Evolutionary conservation across 2,329 filamentous ascomycete genomes (phyloP), one percentile per base, ranked within the genome.

Genomic region (Falciphora oryzae): DNA sequence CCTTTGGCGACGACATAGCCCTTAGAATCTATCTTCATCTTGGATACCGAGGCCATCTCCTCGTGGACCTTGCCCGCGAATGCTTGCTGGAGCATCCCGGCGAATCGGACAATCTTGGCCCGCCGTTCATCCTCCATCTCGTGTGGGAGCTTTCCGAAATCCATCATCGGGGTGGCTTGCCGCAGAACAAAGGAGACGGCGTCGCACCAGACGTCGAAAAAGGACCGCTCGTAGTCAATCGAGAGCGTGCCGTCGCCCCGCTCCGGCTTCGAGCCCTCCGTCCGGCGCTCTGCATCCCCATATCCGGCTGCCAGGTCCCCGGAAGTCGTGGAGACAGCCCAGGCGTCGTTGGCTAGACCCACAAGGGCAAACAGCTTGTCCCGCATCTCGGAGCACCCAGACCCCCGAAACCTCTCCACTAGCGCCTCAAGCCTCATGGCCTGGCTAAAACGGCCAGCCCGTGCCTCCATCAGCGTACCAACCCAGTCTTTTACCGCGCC

Each of bases 191-290:
- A 66, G 16, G 22, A 25, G 14, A 68, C 61, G 8, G 65, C 65
- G 29, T 67, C 64, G 27, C 38, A 32, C 68, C 67, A 69, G 57
- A 69, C 65, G 22, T 66, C 65, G 64, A 68, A 67, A 31, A 67
- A 67, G 11, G 57, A 35, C 16, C 65, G 63, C 14, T 56, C 25
- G 59, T 69, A 69, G 56, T 67, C 63, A 28, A 69, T 61, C 3
- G 2, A 14, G 10, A 68, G 13, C 6, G 5, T 35, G 25, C 66
- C 66, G 3, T 22, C 32, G 4, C 66, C 65, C 50, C 63, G 28
- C 25, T 44, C 57, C 16, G 18, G 32, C 31, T 27, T 14, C 32
- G 7, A 14, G 18, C 8, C 6, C 29, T 56, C 25, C 16, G 25
- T n/a, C 35, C 18, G 16, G 14, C 14, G 35, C 35, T 18, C 14